Percentiles rank a stretch among this genome's conserved stretches.
These are phyloP conservation scores for Ilex asprella DNA, from an alignment of 257 asterid species.

Conservation along the genomic window DNA sequence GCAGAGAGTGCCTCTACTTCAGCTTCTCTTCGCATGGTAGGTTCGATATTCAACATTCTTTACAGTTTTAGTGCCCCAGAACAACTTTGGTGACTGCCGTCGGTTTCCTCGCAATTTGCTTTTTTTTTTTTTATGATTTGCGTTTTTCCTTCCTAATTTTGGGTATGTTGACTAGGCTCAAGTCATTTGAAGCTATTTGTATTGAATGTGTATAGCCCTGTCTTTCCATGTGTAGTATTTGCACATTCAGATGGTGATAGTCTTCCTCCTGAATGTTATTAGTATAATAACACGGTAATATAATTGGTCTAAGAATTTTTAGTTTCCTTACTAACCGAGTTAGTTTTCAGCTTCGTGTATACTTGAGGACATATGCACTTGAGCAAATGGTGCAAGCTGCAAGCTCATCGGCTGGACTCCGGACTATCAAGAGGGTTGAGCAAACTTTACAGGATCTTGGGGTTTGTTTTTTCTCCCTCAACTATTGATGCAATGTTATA, in stretches of 20 bases:
- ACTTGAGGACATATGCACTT: slow-evolving; percentile 78
- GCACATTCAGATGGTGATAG: background rate
- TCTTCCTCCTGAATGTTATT: background rate
- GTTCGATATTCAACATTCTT: slow-evolving; percentile 10
- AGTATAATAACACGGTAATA: no score
- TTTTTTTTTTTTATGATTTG: no score
- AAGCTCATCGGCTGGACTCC: slow-evolving; percentile 95
- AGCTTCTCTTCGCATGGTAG: slow-evolving; percentile 85
- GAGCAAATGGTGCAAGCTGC: slow-evolving; percentile 99
- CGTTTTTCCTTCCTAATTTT: no score
- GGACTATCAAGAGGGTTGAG: slow-evolving; percentile 90
- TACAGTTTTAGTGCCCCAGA: background rate
- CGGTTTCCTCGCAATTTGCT: background rate
- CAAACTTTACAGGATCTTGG: slow-evolving; percentile 98
- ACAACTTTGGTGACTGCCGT: background rate
- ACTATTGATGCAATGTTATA: background rate
- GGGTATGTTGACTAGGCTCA: no score
- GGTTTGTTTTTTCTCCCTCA: slow-evolving; percentile 48
- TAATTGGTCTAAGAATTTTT: background rate
- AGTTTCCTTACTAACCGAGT: slow-evolving; percentile 12
- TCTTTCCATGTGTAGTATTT: background rate
- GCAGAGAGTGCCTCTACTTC: slow-evolving; percentile 71
- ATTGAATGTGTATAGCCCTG: no score
- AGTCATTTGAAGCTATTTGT: no score
- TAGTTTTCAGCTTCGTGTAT: slow-evolving; percentile 76